Evolutionary conservation across 2,329 filamentous ascomycete genomes (phyloP).

Genomic region (Cytospora chrysosperma): DNA sequence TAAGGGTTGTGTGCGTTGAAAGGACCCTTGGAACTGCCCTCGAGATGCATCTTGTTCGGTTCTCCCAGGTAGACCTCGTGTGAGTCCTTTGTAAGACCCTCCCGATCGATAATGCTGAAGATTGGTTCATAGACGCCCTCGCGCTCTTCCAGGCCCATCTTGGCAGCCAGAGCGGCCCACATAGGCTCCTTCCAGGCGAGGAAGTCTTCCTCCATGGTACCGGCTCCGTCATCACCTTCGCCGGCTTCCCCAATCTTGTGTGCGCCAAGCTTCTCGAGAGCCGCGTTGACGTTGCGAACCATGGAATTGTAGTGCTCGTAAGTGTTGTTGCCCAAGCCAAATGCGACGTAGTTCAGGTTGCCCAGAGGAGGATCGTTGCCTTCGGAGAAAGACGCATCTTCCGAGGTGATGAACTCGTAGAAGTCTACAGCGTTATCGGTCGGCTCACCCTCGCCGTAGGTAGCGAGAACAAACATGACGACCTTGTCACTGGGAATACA

Average conservation of each 20-base stretch:
- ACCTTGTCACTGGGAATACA: slow-evolving; percentile 85
- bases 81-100: slow-evolving; percentile 70
- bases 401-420: slow-evolving; percentile 88
- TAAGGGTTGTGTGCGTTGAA: slow-evolving; percentile 97
- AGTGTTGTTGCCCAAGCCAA: slow-evolving; percentile 97
- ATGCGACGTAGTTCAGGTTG: slow-evolving; percentile 89
- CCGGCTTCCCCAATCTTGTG: slow-evolving; percentile 82
- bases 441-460: slow-evolving; percentile 96
- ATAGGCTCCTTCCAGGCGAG: slow-evolving; percentile 99
- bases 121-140: slow-evolving; percentile 95
- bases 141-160: slow-evolving; percentile 89
- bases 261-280: slow-evolving; percentile 78
- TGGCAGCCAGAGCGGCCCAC: slow-evolving; percentile 82
- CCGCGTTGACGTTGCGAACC: slow-evolving; percentile 87
- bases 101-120: slow-evolving; percentile 77
- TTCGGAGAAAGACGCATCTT: slow-evolving; percentile 79
- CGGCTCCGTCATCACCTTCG: slow-evolving; percentile 95
- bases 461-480: slow-evolving; percentile 92
- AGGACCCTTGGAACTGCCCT: slow-evolving; percentile 78
- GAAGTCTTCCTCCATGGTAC: slow-evolving; percentile 99
- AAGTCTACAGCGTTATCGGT: slow-evolving; percentile 99
- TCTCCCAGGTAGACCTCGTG: slow-evolving; percentile 90
- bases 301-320: slow-evolving; percentile 99
- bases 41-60: slow-evolving; percentile 92
- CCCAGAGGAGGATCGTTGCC: slow-evolving; percentile 69